Conservation (phyloP, 2,329 filamentous ascomycete species). For the Ilyonectria robusta region DNA sequence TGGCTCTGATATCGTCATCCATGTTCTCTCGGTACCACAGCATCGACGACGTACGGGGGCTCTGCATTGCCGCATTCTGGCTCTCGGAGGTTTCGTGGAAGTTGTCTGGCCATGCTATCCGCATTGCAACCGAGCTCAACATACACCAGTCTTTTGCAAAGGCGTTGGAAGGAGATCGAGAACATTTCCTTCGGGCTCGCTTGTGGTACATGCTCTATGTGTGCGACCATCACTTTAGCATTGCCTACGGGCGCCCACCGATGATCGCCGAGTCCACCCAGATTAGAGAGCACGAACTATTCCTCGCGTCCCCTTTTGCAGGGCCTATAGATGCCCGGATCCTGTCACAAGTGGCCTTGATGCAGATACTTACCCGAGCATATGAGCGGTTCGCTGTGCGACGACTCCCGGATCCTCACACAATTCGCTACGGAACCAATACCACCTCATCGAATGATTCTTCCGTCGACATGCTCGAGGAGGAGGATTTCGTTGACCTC, state of each 20-base stretch:
- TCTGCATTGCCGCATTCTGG: slow-evolving; percentile 76
- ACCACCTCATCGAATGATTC: slow-evolving; percentile 18
- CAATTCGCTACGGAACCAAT: slow-evolving; percentile 21
- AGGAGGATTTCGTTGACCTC: slow-evolving; percentile 54
- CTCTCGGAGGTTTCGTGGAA: slow-evolving; percentile 74
- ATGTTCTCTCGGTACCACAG: slow-evolving; percentile 72
- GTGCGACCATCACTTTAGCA: slow-evolving; percentile 52
- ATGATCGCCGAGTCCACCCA: slow-evolving; percentile 44
- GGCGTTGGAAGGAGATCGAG: slow-evolving; percentile 60
- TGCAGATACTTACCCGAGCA: slow-evolving; percentile 33
- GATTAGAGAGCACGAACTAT: slow-evolving; percentile 46
- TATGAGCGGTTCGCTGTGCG: slow-evolving; percentile 31
- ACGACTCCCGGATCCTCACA: slow-evolving; percentile 27
- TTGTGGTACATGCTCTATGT: slow-evolving; percentile 67
- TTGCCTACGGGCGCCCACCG: slow-evolving; percentile 51
- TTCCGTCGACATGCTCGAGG: slow-evolving; percentile 45
- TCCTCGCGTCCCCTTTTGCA: slow-evolving; percentile 41
- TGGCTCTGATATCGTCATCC: slow-evolving; percentile 67
- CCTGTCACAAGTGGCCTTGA: slow-evolving; percentile 30
- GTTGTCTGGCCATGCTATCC: slow-evolving; percentile 69
- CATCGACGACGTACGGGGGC: slow-evolving; percentile 70
- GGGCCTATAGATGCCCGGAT: slow-evolving; percentile 30
- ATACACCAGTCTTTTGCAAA: slow-evolving; percentile 67
- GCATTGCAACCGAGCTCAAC: slow-evolving; percentile 70
- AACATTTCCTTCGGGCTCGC: slow-evolving; percentile 67